Percentiles rank a stretch among this genome's conserved stretches.
These are phyloP conservation scores for Daldinia bambusicola DNA, from an alignment of 495 filamentous ascomycete species.

Conservation along the genomic window DNA sequence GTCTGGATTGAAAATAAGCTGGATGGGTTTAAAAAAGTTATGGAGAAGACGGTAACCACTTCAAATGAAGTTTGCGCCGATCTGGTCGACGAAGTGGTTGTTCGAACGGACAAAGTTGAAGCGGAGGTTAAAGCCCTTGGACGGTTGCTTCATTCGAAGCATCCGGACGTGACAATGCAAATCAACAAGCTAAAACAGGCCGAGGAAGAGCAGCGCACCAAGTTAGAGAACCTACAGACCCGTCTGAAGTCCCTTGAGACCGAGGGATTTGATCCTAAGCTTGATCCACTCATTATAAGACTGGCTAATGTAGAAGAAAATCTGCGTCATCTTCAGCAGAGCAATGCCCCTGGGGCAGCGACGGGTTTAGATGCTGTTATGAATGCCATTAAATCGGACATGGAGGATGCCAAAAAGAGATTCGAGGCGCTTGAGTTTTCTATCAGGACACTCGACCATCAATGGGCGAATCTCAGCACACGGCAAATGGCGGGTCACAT, in stretches of 20 bases:
- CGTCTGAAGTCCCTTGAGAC: slow-evolving; percentile 13
- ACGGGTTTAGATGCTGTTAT: not conserved
- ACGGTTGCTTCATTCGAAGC: not conserved
- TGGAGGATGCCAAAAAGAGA: slow-evolving; percentile 26
- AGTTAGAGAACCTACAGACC: not conserved
- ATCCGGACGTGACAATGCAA: slow-evolving; percentile 4
- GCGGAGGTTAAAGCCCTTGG: slow-evolving; percentile 3
- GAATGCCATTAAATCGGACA: slow-evolving; percentile 3
- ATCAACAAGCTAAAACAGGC: slow-evolving; percentile 2
- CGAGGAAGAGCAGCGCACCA: not conserved
- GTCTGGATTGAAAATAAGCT: slow-evolving; percentile 25
- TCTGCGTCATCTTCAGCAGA: slow-evolving; percentile 10
- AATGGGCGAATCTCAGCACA: slow-evolving; percentile 41
- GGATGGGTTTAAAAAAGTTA: not conserved
- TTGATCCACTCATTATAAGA: not conserved
- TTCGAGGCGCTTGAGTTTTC: slow-evolving; percentile 27
- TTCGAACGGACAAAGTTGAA: slow-evolving; percentile 13
- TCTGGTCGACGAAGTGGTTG: slow-evolving; percentile 32
- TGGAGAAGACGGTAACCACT: slow-evolving; percentile 20
- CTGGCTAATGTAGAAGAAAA: slow-evolving; percentile 16
- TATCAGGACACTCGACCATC: slow-evolving; percentile 27
- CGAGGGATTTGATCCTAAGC: not conserved
- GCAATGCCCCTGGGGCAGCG: not conserved
- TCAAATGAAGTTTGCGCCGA: slow-evolving; percentile 31
- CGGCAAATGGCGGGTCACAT: slow-evolving; percentile 43